Percentiles rank a stretch among this genome's conserved stretches.
Evolutionary conservation across 2,329 filamentous ascomycete species (phyloP).

Genomic region (Scorias spongiosa): DNA sequence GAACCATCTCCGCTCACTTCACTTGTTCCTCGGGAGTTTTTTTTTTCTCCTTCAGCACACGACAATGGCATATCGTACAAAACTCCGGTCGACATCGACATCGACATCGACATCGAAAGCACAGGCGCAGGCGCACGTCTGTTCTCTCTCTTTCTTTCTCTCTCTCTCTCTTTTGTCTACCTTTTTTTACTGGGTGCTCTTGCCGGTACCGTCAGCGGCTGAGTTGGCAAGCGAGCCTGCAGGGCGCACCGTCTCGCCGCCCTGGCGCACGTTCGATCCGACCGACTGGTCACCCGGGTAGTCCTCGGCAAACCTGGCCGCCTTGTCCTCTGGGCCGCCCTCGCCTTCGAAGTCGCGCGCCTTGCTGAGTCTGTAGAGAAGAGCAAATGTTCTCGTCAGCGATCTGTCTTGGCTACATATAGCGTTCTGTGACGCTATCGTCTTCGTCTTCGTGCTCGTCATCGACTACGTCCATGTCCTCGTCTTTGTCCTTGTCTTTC

Average conservation of each 20-base stretch:
- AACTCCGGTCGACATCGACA: too few species aligned
- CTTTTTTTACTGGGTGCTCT: constrained; percentile 3
- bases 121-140: too few species aligned
- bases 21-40: too few species aligned
- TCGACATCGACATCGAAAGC: too few species aligned
- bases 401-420: neutral
- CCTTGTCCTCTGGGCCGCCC: constrained; percentile 33
- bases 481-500: too few species aligned
- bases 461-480: too few species aligned
- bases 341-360: constrained; percentile 33
- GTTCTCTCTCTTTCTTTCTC: too few species aligned
- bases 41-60: too few species aligned
- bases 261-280: constrained; percentile 24
- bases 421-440: too few species aligned
- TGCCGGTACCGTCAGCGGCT: constrained; percentile 5
- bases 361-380: constrained; percentile 24
- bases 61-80: too few species aligned
- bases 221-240: constrained; percentile 1
- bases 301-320: constrained; percentile 21
- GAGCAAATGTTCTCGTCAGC: neutral
- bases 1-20: too few species aligned
- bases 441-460: neutral
- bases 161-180: too few species aligned
- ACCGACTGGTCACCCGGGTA: constrained; percentile 27
- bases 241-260: constrained; percentile 14